Base-by-base conservation (phyloP, 75 land plant species). In the Selaginella moellendorffii region DNA sequence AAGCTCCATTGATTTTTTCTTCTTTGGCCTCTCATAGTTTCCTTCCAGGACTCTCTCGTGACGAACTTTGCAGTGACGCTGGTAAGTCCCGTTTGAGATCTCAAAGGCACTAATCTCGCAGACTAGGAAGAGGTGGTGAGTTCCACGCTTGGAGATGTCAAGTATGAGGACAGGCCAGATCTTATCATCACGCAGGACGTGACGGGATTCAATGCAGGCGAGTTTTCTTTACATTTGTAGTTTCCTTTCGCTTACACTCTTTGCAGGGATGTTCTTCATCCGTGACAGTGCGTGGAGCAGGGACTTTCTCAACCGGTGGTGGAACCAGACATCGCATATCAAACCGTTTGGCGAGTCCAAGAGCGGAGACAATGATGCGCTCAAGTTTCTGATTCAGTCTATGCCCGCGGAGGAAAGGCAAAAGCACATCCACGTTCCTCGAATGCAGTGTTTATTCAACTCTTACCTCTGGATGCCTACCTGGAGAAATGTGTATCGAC, bases 281-380 rank as follows among this genome's bases (percentile, higher is more conserved):
- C 59, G 59, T 25, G 24, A 56, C 21, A 21, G 23, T 25, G 23
- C 59, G n/a, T 56, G 59, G 59, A 56, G n/a, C 24, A 19, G 24
- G 8, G 23, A 56, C 17, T 56, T 56, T 25, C 24, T 56, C 5
- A 24, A 56, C 24, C 59, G 21, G 8, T 56, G 59, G 59, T 56
- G 59, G 59, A 56, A 56, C n/a, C 59, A 56, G n/a, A 56, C 59
- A 21, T 19, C 19, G 24, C n/a, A 8, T 21, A 56, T 56, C 5
- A 56, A 56, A 24, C 59, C 59, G 8, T 56, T 56, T 21, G 59
- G 59, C 9, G 59, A 56, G 59, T 21, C 59, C 5, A 56, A 56
- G 19, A 56, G 59, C n/a, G 59, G 59, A 21, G 59, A 56, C n/a
- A 56, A 56, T 25, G 59, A 56, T 21, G 59, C 59, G 8, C 59